Conservation (phyloP, 192 early-diverging fungal species). For the Rhizophagus clarus region DNA sequence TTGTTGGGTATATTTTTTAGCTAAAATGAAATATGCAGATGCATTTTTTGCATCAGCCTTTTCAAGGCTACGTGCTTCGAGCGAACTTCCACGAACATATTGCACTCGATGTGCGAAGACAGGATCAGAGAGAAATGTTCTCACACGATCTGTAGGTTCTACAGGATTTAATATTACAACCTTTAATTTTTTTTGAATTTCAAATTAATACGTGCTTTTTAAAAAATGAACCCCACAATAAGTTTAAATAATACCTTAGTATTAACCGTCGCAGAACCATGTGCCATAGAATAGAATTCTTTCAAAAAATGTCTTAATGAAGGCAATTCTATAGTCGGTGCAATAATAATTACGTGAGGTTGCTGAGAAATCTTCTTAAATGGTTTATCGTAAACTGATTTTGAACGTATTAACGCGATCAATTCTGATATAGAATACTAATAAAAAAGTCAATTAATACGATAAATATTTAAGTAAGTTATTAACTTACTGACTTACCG, state of each 20-base stretch:
- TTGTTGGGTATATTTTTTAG: conserved; percentile 33
- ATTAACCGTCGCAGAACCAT: conserved; percentile 24
- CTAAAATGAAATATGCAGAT: conserved; percentile 31
- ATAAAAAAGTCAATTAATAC: not conserved
- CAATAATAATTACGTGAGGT: conserved; percentile 33
- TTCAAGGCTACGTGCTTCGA: conserved; percentile 27
- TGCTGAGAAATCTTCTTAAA: conserved; percentile 29
- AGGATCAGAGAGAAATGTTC: conserved; percentile 30
- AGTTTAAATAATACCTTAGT: conserved; percentile 16
- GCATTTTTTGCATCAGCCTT: conserved; percentile 26
- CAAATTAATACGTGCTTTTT: not conserved
- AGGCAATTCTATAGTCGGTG: conserved; percentile 31
- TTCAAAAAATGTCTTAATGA: conserved; percentile 34
- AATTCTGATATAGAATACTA: conserved; percentile 33
- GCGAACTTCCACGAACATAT: conserved; percentile 31
- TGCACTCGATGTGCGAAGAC: conserved; percentile 32
- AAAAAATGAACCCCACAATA: not conserved
- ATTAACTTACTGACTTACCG: conserved; percentile 5
- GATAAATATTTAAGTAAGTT: not conserved
- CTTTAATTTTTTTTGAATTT: not conserved
- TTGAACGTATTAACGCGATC: conserved; percentile 10
- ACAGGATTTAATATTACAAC: conserved; percentile 32
- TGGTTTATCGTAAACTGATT: conserved; percentile 28
- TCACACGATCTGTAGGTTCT: conserved; percentile 27
- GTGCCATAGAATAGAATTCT: conserved; percentile 33